Evolutionary conservation across 2,329 filamentous ascomycete species (phyloP).

Genomic region (Periconia sp.): DNA sequence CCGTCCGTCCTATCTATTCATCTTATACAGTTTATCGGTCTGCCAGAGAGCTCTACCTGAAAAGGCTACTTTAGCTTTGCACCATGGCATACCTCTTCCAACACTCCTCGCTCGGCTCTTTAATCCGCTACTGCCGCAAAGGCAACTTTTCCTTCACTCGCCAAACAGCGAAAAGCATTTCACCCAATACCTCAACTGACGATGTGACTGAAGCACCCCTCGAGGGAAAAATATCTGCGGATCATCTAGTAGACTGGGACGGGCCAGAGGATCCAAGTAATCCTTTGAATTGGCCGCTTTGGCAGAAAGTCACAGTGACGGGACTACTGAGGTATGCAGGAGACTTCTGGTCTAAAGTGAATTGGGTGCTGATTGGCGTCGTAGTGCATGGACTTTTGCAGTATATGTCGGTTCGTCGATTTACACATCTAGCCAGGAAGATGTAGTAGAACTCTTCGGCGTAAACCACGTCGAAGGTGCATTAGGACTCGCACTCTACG

Average conservation of each 20-base stretch:
- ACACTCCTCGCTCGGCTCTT: conserved; percentile 8
- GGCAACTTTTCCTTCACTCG: conserved; percentile 8
- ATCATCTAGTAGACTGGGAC: conserved; percentile 35
- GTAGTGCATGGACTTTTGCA: conserved; percentile 64
- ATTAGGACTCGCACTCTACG: conserved; percentile 66
- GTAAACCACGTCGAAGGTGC: conserved; percentile 59
- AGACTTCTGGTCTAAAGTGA: not conserved
- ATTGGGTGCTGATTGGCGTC: conserved; percentile 22
- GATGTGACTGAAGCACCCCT: not conserved
- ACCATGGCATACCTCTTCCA: conserved; percentile 9
- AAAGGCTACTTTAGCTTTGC: not conserved
- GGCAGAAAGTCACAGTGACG: conserved; percentile 40
- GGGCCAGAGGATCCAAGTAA: conserved; percentile 42
- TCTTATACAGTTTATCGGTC: too few relatives aligned
- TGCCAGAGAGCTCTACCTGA: too few relatives aligned
- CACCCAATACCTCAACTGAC: conserved; percentile 1
- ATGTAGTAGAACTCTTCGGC: conserved; percentile 59
- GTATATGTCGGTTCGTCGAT: conserved; percentile 61
- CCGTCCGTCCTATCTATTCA: too few relatives aligned
- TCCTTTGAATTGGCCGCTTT: conserved; percentile 43
- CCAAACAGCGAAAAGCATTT: conserved; percentile 3
- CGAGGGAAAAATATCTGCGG: conserved; percentile 1
- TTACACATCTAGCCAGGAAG: conserved; percentile 51
- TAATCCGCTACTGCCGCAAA: conserved; percentile 1
- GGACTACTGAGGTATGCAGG: conserved; percentile 22